Evolutionary conservation across 306 rosid genomes (phyloP).

Genomic region (Oxytropis ochrocephala): DNA sequence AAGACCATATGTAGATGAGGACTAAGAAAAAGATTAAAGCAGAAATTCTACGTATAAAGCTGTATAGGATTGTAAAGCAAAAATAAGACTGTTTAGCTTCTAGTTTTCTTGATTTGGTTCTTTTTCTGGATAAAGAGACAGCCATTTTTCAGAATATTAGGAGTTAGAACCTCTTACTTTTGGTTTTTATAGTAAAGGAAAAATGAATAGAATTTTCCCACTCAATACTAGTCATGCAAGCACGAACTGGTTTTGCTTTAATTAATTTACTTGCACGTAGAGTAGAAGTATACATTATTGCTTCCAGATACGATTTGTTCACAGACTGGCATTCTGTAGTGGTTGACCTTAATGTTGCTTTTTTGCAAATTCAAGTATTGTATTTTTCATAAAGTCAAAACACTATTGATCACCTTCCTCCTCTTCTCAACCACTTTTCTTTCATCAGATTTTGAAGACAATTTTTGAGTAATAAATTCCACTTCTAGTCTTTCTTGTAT

Average conservation of each 20-base stretch:
- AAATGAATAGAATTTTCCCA: not conserved
- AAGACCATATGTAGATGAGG: constrained; percentile 58
- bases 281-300: not conserved
- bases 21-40: constrained; percentile 33
- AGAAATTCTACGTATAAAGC: constrained; percentile 35
- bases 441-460: not conserved
- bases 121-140: constrained; percentile 35
- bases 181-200: constrained; percentile 24
- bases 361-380: not conserved
- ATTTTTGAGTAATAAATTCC: no score
- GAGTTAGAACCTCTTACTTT: not conserved
- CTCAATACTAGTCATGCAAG: constrained; percentile 37
- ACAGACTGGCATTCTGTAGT: not conserved
- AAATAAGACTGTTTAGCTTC: constrained; percentile 18
- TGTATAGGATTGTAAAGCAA: constrained; percentile 17
- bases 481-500: no score
- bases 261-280: constrained; percentile 29
- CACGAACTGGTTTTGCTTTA: constrained; percentile 27
- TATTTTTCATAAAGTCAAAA: not conserved
- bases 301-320: not conserved
- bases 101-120: constrained; percentile 34
- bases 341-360: not conserved
- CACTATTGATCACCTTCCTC: not conserved
- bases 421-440: not conserved
- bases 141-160: constrained; percentile 44